Evolutionary conservation across 441 rosid species (phyloP).

Genomic region (Viola pubescens): DNA sequence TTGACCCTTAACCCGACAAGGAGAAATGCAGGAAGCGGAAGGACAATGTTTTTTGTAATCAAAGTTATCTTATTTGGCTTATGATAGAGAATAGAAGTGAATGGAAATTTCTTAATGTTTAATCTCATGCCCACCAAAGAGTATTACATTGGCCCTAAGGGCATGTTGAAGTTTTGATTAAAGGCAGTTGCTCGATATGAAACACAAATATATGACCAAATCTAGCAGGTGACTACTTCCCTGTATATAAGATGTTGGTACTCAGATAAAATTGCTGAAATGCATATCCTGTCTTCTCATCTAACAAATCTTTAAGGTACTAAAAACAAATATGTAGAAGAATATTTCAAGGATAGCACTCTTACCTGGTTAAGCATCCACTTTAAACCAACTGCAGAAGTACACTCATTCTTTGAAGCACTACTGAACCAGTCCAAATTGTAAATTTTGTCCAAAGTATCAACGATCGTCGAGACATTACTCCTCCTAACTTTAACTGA

Average conservation of each 20-base stretch:
- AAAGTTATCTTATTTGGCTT: not conserved
- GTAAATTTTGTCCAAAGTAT: conserved; percentile 76
- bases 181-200: too few relatives aligned
- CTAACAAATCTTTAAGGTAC: not conserved
- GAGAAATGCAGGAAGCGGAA: not conserved
- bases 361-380: conserved; percentile 99
- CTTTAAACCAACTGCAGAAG: conserved; percentile 90
- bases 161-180: too few relatives aligned
- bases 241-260: not conserved
- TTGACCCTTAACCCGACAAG: not conserved
- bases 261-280: not conserved
- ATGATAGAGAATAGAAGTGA: not conserved
- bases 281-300: not conserved
- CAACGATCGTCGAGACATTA: conserved; percentile 56
- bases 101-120: too few relatives aligned
- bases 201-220: too few relatives aligned
- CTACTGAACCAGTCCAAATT: conserved; percentile 87
- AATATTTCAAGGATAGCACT: conserved; percentile 5
- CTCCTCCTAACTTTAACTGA: conserved; percentile 81
- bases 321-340: not conserved
- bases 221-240: too few relatives aligned
- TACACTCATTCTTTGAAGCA: conserved; percentile 93
- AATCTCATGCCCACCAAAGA: too few relatives aligned
- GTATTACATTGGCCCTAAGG: too few relatives aligned
- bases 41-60: too few relatives aligned